Percentiles rank a stretch among this genome's conserved stretches.
These are phyloP conservation scores for Caloboletus firmus DNA, from an alignment of 1,284 basidiomycete species.

Conservation along the genomic window DNA sequence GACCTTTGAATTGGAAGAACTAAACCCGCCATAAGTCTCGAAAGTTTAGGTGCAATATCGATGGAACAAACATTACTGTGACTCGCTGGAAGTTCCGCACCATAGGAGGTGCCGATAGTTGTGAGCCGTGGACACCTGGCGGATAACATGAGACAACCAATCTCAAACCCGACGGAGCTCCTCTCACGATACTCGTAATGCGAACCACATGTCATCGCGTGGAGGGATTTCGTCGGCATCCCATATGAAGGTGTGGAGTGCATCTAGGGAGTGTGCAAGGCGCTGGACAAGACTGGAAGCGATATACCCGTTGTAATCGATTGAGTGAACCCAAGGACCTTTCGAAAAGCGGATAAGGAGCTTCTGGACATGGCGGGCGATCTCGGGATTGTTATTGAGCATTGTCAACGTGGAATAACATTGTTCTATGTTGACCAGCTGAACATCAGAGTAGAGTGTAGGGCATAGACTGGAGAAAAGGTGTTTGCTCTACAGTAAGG, in stretches of 20 bases:
- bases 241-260: constrained; percentile 64
- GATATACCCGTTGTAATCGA: constrained; percentile 33
- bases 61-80: constrained; percentile 57
- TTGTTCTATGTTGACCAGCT: constrained; percentile 53
- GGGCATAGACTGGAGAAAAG: constrained; percentile 55
- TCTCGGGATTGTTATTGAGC: constrained; percentile 51
- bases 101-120: constrained; percentile 59
- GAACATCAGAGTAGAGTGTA: constrained; percentile 57
- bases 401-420: constrained; percentile 61
- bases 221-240: constrained; percentile 63
- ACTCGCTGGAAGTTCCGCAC: constrained; percentile 53
- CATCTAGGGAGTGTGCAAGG: constrained; percentile 54
- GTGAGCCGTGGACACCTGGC: constrained; percentile 61
- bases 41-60: background rate
- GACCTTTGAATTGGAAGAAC: constrained; percentile 65
- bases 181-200: constrained; percentile 60
- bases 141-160: background rate
- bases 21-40: constrained; percentile 31
- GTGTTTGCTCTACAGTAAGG: constrained; percentile 38
- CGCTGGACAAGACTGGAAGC: constrained; percentile 49
- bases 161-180: background rate
- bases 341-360: constrained; percentile 45
- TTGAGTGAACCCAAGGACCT: background rate
- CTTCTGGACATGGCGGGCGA: constrained; percentile 64
- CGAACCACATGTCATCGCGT: constrained; percentile 73